Evolutionary conservation across 257 asterid species (phyloP), one percentile per base, ranked within the genome.

Genomic region (Scutellaria minor): DNA sequence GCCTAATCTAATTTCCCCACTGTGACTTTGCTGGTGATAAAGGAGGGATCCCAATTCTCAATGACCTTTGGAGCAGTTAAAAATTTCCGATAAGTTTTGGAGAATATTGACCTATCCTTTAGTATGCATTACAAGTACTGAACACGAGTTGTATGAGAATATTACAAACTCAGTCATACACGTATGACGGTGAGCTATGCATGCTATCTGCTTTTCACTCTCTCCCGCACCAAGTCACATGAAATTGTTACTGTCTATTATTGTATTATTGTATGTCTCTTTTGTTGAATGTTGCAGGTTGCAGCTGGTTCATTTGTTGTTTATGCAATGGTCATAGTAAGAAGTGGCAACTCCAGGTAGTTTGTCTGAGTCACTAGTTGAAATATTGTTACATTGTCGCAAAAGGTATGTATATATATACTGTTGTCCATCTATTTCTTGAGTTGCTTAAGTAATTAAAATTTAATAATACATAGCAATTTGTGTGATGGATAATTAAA

Each of bases 261-360:
- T 11, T 22, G 68, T 62, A 27, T 18, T 51, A 46, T 13, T 55
- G 52, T 7, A 41, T 72, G 18, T 18, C 66, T 41, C 70, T 67
- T 62, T 70, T 82, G 44, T 54, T 52, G 68, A 63, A 48, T 40
- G 44, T 74, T 77, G 58, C 92, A 94, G 99, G 83, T 87, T 66
- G 86, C 97, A 77, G 81, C 90, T 79, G 73, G 87, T 77, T 82
- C 86, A 80, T 83, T 87, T 84, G 82, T 75, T 73, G 93, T 90
- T 70, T 89, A 84, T 59, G 79, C 75, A n/a, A 90, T 92, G 93
- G 71, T 72, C 75, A 95, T 87, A 81, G 78, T 88, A 75, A 83
- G 84, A 71, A 66, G 59, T 58, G 89, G 93, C 3, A 88, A 2
- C 85, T 66, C 75, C 68, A 51, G 96, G 98, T 71, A 88, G 93